Base-by-base conservation (phyloP, 1,139 yeast genomes). In the Saccharomyces pastorianus region DNA sequence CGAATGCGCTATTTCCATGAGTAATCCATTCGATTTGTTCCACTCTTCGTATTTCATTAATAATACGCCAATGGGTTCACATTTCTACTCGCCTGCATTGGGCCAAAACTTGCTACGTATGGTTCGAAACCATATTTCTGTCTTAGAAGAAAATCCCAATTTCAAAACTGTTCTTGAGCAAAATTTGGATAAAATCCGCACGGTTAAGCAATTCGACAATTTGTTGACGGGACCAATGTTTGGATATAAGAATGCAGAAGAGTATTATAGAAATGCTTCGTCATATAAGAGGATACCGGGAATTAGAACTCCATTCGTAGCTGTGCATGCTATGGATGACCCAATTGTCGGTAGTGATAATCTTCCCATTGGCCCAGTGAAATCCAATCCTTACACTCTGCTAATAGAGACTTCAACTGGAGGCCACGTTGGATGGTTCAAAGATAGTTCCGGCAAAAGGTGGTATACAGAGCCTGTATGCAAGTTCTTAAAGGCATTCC, bases 381-480 rank as follows among this genome's bases (percentile, higher is more conserved):
- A 65, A 46, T 66, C 72, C 44, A 83, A 84, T 58, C 90, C 90
- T 1, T 84, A 75, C 62, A 71, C 81, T 25, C 68, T 77, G 51
- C 65, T 83, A 71, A 71, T 82, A 4, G 76, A 82, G 46, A 78
- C 87, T 1, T 75, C 79, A 29, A 69, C 76, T 44, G 90, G 90
- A 34, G 88, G 88, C 1, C 89, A 84, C 66, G 73, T 81, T 55
- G 84, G 83, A 0, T 81, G 84, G 84, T 80, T 79, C 59, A 57
- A 55, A 41, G 74, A 74, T 49, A 64, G 70, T 58, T 69, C 71
- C 49, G 79, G 81, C 34, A 69, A 68, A 13, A 73, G 88, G 59
- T 84, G 89, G 89, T 76, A 75, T 54, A 66, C 73, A 3, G 71
- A 72, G 14, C 80, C 80, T 25, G 51, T 75, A 31, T 62, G 74